phyloP scores from a whole-genome alignment of 1,139 yeast genomes.

The Suhomyces guaymorum region DNA sequence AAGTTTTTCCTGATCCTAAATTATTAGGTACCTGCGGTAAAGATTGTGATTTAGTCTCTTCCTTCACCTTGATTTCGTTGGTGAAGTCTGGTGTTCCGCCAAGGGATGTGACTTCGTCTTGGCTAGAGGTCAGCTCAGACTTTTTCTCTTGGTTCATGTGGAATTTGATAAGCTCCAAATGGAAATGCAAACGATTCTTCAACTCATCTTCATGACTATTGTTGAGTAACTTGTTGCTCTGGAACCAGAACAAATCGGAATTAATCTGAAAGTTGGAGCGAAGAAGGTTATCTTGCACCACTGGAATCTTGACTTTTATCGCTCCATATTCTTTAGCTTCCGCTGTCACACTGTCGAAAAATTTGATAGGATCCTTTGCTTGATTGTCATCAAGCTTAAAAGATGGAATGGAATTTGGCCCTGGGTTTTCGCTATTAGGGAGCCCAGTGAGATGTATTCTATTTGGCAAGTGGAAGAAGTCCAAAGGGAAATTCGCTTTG shows the following conservation, averaged over 20 bases:
- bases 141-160: constrained; percentile 22
- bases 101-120: neutral
- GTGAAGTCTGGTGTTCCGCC: neutral
- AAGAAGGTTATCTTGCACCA: constrained; percentile 41
- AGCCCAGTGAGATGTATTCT: constrained; percentile 28
- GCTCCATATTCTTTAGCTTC: constrained; percentile 65
- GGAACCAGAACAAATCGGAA: constrained; percentile 55
- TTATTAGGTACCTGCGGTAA: too few species aligned
- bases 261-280: constrained; percentile 30
- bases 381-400: constrained; percentile 47
- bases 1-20: too few species aligned
- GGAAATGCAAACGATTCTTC: constrained; percentile 31
- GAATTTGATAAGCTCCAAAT: constrained; percentile 30
- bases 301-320: constrained; percentile 65
- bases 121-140: neutral
- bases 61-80: neutral
- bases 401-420: constrained; percentile 23
- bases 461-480: constrained; percentile 33
- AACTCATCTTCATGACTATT: constrained; percentile 34
- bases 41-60: too few species aligned
- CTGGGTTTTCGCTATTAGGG: constrained; percentile 17
- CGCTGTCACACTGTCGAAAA: constrained; percentile 48
- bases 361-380: constrained; percentile 50
- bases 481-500: constrained; percentile 41
- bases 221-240: constrained; percentile 42